A percentile compares a stretch with the other conserved stretches of the same genome.
phyloP scores from a whole-genome alignment of 768 basidiomycete species.

The Saitozyma sp. region DNA sequence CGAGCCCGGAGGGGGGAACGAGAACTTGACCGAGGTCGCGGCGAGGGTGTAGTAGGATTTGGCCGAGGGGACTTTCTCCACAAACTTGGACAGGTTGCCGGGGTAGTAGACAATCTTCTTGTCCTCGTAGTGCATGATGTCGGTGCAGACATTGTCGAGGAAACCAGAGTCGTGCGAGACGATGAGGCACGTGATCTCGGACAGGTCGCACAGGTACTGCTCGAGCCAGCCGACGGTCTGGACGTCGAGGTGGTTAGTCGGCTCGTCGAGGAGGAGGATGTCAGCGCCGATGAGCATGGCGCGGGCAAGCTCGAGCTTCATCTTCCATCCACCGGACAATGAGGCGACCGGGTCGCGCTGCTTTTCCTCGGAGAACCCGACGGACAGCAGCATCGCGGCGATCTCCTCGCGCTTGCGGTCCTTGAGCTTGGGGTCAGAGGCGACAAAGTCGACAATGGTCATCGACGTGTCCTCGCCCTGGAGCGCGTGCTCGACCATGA shows the following conservation, averaged over 20 bases:
- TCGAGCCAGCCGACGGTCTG: constrained; percentile 90
- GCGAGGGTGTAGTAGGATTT: constrained; percentile 95
- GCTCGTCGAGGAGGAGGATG: constrained; percentile 55
- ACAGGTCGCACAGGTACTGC: constrained; percentile 76
- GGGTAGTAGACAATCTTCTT: constrained; percentile 97
- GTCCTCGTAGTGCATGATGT: constrained; percentile 90
- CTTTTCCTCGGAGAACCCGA: constrained; percentile 84
- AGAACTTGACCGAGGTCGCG: constrained; percentile 88
- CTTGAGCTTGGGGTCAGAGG: constrained; percentile 71
- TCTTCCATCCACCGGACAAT: constrained; percentile 97
- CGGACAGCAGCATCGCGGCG: constrained; percentile 73
- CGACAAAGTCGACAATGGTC: constrained; percentile 85
- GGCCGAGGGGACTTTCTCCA: constrained; percentile 84
- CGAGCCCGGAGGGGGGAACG: constrained; percentile 92
- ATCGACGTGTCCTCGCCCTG: constrained; percentile 87
- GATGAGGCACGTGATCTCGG: constrained; percentile 83
- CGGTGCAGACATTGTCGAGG: constrained; percentile 90
- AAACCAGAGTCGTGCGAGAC: constrained; percentile 97
- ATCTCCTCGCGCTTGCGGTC: constrained; percentile 69
- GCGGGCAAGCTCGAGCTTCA: constrained; percentile 93
- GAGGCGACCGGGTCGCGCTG: constrained; percentile 84
- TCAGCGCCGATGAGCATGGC: constrained; percentile 92
- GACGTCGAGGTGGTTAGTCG: constrained; percentile 55
- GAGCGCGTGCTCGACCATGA: constrained; percentile 97
- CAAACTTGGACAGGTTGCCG: constrained; percentile 88